A percentile compares a stretch with the other conserved stretches of the same genome.
phyloP scores from a whole-genome alignment of 139 green algal genomes.

The Micractinium sp. region DNA sequence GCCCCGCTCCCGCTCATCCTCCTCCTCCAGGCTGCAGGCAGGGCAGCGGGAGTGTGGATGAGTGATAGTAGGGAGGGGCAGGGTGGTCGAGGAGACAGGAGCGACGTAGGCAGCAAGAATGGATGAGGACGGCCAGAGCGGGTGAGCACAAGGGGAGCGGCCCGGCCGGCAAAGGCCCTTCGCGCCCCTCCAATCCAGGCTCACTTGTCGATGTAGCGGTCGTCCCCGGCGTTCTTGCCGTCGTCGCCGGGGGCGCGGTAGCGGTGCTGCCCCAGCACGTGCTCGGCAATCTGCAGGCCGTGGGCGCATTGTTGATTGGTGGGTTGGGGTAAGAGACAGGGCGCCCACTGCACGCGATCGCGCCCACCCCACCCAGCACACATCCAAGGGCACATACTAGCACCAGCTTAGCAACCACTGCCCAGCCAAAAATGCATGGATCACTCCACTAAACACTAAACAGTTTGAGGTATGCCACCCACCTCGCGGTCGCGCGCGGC shows the following conservation, averaged over 20 bases:
- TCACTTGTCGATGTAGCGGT: slow-evolving; percentile 45
- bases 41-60: neutral
- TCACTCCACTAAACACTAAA: too few species aligned
- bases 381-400: neutral
- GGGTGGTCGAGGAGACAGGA: too few species aligned
- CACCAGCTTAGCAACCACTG: neutral
- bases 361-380: neutral
- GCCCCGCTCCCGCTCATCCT: slow-evolving; percentile 39
- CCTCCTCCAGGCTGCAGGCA: slow-evolving; percentile 49
- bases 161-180: neutral
- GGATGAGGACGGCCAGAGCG: neutral
- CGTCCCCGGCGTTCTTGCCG: slow-evolving; percentile 55
- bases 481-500: slow-evolving; percentile 30
- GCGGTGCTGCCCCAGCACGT: slow-evolving; percentile 92
- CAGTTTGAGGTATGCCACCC: neutral
- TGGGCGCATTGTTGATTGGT: neutral
- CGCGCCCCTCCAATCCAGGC: neutral
- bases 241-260: slow-evolving; percentile 84
- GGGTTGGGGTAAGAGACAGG: neutral
- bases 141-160: neutral
- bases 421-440: too few species aligned
- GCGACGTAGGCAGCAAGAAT: too few species aligned
- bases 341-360: neutral
- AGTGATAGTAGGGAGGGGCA: too few species aligned
- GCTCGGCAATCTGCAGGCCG: slow-evolving; percentile 65